Base-by-base conservation (phyloP, 345 rosid genomes). In the Bruguiera sexangula region DNA sequence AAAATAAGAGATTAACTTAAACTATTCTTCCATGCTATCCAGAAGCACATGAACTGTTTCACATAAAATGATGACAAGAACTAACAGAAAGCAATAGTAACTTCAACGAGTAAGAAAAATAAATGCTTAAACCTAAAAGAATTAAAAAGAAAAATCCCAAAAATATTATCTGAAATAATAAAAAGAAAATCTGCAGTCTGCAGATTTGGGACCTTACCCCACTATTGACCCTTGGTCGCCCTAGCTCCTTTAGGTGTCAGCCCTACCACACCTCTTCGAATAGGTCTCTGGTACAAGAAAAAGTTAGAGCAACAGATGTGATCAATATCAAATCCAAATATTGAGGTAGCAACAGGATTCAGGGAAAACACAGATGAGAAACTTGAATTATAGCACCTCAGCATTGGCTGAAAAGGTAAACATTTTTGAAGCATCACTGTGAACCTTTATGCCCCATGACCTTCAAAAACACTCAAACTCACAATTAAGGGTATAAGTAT, bases 251-350 rank as follows among this genome's bases (percentile, higher is more conserved):
- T 74, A 94, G 48, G 89, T 31, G 91, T 75, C 6, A 87, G 86
- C 96, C 63, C 97, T 63, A 86, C 80, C 6, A 87, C 88, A 73
- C 98, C 97, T 74, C 76, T 88, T 81, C 96, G 83, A 73, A 94
- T 88, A 72, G 97, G 96, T 80, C 62, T 79, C 97, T 91, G 84
- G 54, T 73, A 59, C 69, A 65, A 60, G 9, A 7, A 51, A 68
- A 76, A 70, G 27, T 18, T 57, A 19, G 3, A 76, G 65, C 30
- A 36, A 27, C 63, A 62, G 1, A 37, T 24, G 46, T 62, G 24
- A 20, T 26, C 26, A 53, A 60, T 3, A 61, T 53, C 37, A 50
- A 13, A 59, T 30, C 21, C 15, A 32, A 52, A 69, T 18, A 29
- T 16, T 19, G 15, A 0, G 26, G 10, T 21, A 2, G 1, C 13